phyloP scores from a whole-genome alignment of 257 asterid genomes.

The Scutellaria baicalensis region DNA sequence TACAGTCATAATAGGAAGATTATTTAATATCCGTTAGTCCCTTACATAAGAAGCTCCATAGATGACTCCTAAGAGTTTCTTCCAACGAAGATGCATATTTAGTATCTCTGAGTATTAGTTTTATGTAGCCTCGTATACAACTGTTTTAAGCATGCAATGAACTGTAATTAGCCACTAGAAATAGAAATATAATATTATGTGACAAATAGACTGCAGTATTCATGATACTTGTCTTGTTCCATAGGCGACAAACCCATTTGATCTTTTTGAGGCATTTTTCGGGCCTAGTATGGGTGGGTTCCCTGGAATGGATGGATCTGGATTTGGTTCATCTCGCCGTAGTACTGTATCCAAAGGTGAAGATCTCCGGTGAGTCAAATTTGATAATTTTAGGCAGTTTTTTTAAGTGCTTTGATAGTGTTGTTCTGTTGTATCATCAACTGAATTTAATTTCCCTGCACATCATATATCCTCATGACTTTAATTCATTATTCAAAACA shows the following conservation, averaged over 20 bases:
- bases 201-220: slow-evolving; percentile 7
- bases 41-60: neutral
- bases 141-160: neutral
- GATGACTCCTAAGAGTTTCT: neutral
- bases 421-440: neutral
- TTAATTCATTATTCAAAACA: slow-evolving; percentile 23
- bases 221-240: slow-evolving; percentile 16
- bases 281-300: slow-evolving; percentile 90
- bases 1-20: neutral
- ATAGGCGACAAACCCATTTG: slow-evolving; percentile 87
- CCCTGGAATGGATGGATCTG: slow-evolving; percentile 76
- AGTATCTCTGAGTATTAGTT: neutral
- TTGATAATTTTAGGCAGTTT: neutral
- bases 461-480: neutral
- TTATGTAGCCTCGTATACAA: neutral
- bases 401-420: neutral
- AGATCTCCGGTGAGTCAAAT: slow-evolving; percentile 87
- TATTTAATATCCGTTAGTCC: neutral
- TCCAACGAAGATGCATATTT: neutral
- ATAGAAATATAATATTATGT: neutral
- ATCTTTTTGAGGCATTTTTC: slow-evolving; percentile 94
- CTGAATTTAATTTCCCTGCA: neutral
- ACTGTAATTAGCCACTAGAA: neutral
- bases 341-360: slow-evolving; percentile 85
- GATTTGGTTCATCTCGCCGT: slow-evolving; percentile 79